phyloP scores from a whole-genome alignment of 495 filamentous ascomycete species.

The Podospora anserina region DNA sequence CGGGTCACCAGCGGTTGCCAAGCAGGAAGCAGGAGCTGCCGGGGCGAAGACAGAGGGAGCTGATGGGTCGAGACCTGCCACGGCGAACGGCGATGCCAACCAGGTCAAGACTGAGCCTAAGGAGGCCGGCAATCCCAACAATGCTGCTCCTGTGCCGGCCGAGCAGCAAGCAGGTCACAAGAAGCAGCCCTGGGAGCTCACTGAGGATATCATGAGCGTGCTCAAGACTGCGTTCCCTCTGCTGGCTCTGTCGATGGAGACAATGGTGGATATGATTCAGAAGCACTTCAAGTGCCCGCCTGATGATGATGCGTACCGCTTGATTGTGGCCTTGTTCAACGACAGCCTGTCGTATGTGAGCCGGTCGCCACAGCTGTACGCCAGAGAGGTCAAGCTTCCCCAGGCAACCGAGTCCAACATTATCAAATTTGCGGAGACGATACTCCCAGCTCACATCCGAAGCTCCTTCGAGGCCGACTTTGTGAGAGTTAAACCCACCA shows the following conservation, averaged over 20 bases:
- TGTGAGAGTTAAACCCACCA: slow-evolving; percentile 85
- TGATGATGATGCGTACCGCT: slow-evolving; percentile 94
- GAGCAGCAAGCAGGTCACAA: slow-evolving; percentile 49
- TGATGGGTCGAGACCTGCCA: slow-evolving; percentile 44
- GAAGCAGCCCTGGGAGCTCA: slow-evolving; percentile 88
- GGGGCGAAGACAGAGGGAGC: slow-evolving; percentile 22
- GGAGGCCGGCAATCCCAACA: slow-evolving; percentile 42
- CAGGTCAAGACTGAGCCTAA: slow-evolving; percentile 43
- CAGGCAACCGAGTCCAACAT: slow-evolving; percentile 91
- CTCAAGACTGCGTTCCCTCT: slow-evolving; percentile 96
- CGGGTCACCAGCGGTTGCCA: slow-evolving; percentile 44
- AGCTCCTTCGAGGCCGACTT: slow-evolving; percentile 96
- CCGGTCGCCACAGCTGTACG: slow-evolving; percentile 78
- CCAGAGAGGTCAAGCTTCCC: slow-evolving; percentile 87
- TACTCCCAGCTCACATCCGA: slow-evolving; percentile 86
- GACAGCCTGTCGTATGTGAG: slow-evolving; percentile 88
- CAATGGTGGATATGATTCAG: slow-evolving; percentile 97
- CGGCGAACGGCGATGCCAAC: slow-evolving; percentile 40
- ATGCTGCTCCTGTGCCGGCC: slow-evolving; percentile 21
- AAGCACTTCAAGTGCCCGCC: slow-evolving; percentile 99
- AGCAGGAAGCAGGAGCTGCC: slow-evolving; percentile 40
- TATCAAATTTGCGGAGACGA: slow-evolving; percentile 91
- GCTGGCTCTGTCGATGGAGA: slow-evolving; percentile 96
- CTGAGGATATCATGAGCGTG: slow-evolving; percentile 88
- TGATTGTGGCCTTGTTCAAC: slow-evolving; percentile 96